Percentiles rank a stretch among this genome's conserved stretches.
These are phyloP conservation scores for Acer yangbiense DNA, from an alignment of 345 rosid species.

Conservation along the genomic window DNA sequence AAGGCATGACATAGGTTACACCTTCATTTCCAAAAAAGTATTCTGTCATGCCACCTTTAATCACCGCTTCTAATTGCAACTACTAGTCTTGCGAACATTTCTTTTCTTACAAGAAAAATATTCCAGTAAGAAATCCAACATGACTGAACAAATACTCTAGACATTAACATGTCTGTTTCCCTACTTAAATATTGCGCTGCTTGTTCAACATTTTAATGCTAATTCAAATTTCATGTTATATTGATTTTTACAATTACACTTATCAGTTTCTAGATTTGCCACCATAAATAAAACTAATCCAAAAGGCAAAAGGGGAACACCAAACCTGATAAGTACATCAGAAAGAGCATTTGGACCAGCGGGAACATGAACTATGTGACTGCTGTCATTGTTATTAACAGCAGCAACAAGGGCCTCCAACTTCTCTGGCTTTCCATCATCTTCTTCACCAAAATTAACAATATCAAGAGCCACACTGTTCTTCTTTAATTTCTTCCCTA, in stretches of 20 bases:
- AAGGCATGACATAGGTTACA: neutral
- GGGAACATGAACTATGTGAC: slow-evolving; percentile 82
- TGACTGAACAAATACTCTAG: neutral
- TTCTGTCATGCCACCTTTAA: neutral
- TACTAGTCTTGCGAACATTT: neutral
- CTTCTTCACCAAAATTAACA: slow-evolving; percentile 77
- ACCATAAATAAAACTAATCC: neutral
- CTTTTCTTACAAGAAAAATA: neutral
- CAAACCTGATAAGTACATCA: slow-evolving; percentile 77
- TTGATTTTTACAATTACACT: neutral
- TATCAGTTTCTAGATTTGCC: slow-evolving; percentile 5
- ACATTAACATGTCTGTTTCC: neutral
- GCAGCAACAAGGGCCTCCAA: slow-evolving; percentile 78
- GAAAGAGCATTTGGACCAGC: slow-evolving; percentile 90
- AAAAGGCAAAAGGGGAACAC: neutral
- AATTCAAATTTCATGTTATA: neutral
- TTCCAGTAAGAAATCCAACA: neutral
- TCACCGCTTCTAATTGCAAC: neutral
- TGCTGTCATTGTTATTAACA: slow-evolving; percentile 69
- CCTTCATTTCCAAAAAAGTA: neutral
- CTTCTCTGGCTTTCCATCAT: slow-evolving; percentile 66
- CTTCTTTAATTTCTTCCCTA: slow-evolving; percentile 92
- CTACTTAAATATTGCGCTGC: neutral
- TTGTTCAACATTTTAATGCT: neutral
- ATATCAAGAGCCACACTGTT: slow-evolving; percentile 82